Evolutionary conservation across 2,329 filamentous ascomycete species (phyloP).

Genomic region (Microdochium bolleyi): DNA sequence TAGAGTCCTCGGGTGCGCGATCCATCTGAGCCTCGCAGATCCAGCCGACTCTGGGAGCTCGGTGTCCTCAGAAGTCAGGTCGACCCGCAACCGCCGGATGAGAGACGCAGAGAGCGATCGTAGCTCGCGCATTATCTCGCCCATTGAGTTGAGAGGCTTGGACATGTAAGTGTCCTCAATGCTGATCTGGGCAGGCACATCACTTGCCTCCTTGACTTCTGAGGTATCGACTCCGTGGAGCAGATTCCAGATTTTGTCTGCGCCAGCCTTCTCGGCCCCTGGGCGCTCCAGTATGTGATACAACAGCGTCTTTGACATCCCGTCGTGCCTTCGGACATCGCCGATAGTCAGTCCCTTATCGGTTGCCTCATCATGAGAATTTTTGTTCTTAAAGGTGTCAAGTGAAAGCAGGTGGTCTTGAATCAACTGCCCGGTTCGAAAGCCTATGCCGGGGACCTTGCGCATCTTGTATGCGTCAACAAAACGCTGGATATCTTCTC

Average conservation of each 20-base stretch:
- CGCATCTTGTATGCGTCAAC: conserved; percentile 70
- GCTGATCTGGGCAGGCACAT: conserved; percentile 79
- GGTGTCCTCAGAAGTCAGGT: conserved; percentile 54
- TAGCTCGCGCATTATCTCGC: conserved; percentile 61
- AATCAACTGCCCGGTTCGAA: conserved; percentile 64
- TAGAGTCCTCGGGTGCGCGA: conserved; percentile 73
- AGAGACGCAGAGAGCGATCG: conserved; percentile 61
- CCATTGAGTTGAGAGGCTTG: conserved; percentile 54
- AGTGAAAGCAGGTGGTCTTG: conserved; percentile 45
- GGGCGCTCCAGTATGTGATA: conserved; percentile 63
- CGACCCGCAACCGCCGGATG: conserved; percentile 68
- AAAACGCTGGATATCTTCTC: conserved; percentile 52
- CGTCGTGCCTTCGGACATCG: conserved; percentile 54
- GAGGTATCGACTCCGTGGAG: conserved; percentile 73
- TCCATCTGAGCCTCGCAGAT: conserved; percentile 42
- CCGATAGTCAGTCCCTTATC: conserved; percentile 49
- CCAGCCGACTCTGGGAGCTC: conserved; percentile 20
- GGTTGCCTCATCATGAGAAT: conserved; percentile 26
- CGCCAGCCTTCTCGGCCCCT: conserved; percentile 64
- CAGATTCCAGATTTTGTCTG: conserved; percentile 65
- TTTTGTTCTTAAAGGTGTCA: conserved; percentile 15
- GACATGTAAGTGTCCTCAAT: conserved; percentile 85
- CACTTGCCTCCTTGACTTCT: conserved; percentile 63
- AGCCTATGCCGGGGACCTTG: conserved; percentile 79
- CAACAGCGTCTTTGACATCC: conserved; percentile 56